These are phyloP conservation scores for Aspergillus ruber DNA, from an alignment of 2,329 filamentous ascomycete genomes.

Conservation along the genomic window DNA sequence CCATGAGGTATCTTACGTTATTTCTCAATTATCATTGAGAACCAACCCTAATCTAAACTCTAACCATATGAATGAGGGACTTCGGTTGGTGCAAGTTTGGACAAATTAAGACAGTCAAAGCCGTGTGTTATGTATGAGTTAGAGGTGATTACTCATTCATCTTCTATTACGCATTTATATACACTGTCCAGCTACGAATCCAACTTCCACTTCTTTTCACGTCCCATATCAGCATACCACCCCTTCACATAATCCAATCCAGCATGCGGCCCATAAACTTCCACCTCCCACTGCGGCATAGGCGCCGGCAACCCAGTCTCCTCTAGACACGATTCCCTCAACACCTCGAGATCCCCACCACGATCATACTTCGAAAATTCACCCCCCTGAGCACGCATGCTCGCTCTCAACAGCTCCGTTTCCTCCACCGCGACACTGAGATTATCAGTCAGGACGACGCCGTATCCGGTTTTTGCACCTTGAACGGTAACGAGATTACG, in stretches of 20 bases:
- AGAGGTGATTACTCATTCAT: too few species aligned
- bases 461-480: conserved; percentile 40
- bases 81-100: too few species aligned
- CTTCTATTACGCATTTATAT: background rate
- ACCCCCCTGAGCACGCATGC: conserved; percentile 22
- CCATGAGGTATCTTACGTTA: too few species aligned
- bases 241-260: conserved; percentile 38
- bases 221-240: conserved; percentile 29
- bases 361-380: conserved; percentile 32
- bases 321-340: conserved; percentile 30
- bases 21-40: too few species aligned
- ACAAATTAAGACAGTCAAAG: too few species aligned
- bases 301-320: conserved; percentile 42
- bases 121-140: too few species aligned
- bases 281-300: conserved; percentile 38
- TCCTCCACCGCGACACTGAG: conserved; percentile 31
- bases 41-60: too few species aligned
- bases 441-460: conserved; percentile 38
- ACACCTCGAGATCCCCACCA: conserved; percentile 37
- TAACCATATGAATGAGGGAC: too few species aligned
- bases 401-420: conserved; percentile 30
- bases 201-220: background rate
- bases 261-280: conserved; percentile 43
- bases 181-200: background rate
- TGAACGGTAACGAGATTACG: conserved; percentile 39